Percentiles rank a stretch among this genome's conserved stretches.
Evolutionary conservation across 352 stramenopile genomes (phyloP).

Genomic region (Peronospora destructor): DNA sequence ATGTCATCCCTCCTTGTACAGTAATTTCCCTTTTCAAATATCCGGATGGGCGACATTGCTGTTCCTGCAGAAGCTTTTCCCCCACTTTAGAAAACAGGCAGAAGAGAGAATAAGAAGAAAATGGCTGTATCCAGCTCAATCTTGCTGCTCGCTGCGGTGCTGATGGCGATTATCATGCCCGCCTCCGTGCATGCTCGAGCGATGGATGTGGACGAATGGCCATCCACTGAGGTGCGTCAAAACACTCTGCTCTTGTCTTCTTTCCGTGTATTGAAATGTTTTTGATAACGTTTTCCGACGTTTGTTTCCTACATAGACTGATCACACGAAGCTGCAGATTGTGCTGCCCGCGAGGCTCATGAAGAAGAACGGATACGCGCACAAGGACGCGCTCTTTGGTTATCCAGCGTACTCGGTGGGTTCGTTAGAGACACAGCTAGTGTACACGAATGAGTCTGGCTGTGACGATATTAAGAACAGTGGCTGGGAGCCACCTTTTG

Average conservation of each 20-base stretch:
- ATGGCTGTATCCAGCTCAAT: slow-evolving; percentile 18
- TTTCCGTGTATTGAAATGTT: slow-evolving; percentile 11
- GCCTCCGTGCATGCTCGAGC: slow-evolving; percentile 26
- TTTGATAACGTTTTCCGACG: background rate
- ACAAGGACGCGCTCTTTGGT: slow-evolving; percentile 95
- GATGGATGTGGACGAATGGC: slow-evolving; percentile 81
- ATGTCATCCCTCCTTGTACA: slow-evolving; percentile 17
- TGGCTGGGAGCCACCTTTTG: slow-evolving; percentile 89
- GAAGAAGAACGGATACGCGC: slow-evolving; percentile 90
- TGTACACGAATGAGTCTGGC: slow-evolving; percentile 77
- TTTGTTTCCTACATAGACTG: slow-evolving; percentile 36
- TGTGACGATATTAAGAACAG: slow-evolving; percentile 75
- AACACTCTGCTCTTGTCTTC: background rate
- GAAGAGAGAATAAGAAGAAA: slow-evolving; percentile 14
- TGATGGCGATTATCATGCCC: slow-evolving; percentile 19
- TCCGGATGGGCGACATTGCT: slow-evolving; percentile 14
- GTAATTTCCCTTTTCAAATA: background rate
- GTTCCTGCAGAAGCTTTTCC: slow-evolving; percentile 23
- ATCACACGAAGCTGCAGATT: slow-evolving; percentile 87
- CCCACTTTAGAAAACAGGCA: slow-evolving; percentile 11
- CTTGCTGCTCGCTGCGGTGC: slow-evolving; percentile 18
- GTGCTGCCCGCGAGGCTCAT: slow-evolving; percentile 85
- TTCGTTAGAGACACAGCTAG: slow-evolving; percentile 83
- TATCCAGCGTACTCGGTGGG: slow-evolving; percentile 90
- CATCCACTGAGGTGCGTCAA: slow-evolving; percentile 59